phyloP scores from a whole-genome alignment of 2,329 filamentous ascomycete species.

The Diaporthe ampelina region DNA sequence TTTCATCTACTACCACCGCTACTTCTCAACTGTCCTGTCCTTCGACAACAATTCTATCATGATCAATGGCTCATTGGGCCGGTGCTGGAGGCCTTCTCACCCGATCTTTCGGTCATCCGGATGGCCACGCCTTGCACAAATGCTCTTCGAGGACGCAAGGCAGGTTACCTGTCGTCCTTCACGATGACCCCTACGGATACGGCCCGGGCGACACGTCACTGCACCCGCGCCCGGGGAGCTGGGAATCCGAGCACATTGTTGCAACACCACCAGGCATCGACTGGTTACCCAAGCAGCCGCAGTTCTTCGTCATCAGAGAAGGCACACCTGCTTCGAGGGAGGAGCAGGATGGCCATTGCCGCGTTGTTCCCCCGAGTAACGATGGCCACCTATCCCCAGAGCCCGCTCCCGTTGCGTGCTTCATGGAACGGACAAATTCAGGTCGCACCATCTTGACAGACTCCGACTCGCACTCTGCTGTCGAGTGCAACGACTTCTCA shows the following conservation, averaged over 20 bases:
- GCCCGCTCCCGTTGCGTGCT: constrained; percentile 39
- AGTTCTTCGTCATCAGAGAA: constrained; percentile 53
- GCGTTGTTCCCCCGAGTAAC: constrained; percentile 34
- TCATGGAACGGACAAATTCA: constrained; percentile 64
- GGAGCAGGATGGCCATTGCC: constrained; percentile 42
- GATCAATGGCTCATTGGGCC: constrained; percentile 53
- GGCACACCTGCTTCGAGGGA: constrained; percentile 36
- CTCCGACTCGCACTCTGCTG: constrained; percentile 46
- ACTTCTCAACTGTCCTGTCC: neutral
- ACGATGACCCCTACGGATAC: constrained; percentile 36
- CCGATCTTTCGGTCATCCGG: constrained; percentile 31
- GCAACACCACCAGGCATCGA: constrained; percentile 35
- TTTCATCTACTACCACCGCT: constrained; percentile 2
- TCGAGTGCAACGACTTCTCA: constrained; percentile 51
- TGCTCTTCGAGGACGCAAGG: neutral
- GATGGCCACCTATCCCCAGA: constrained; percentile 29
- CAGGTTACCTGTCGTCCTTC: constrained; percentile 25
- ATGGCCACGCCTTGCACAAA: constrained; percentile 21
- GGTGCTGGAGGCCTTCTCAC: constrained; percentile 50
- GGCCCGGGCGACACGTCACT: constrained; percentile 34
- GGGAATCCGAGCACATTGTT: constrained; percentile 33
- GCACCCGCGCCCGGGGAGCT: constrained; percentile 26
- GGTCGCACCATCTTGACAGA: constrained; percentile 63
- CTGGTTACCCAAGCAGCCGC: constrained; percentile 39
- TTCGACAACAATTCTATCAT: constrained; percentile 47